A percentile compares a stretch with the other conserved stretches of the same genome.
These are phyloP conservation scores for Fagus crenata DNA, from an alignment of 306 rosid species.

Conservation along the genomic window DNA sequence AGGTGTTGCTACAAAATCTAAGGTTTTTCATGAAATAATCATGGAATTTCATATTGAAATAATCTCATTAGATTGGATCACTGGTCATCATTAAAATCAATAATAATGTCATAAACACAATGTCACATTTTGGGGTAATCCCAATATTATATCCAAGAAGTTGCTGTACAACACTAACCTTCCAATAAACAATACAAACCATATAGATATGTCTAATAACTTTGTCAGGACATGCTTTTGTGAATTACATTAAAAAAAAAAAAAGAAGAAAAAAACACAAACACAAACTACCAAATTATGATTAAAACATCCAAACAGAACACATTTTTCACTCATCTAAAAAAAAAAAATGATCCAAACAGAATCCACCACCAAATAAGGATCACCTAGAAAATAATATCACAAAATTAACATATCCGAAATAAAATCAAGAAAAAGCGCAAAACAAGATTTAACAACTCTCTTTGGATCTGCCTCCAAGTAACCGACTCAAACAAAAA, in stretches of 20 bases:
- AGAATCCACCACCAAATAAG: conserved; percentile 19
- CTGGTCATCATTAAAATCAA: conserved; percentile 13
- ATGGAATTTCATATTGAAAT: conserved; percentile 5
- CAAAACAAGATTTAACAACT: conserved; percentile 22
- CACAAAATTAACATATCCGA: conserved; percentile 24
- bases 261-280: background rate
- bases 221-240: conserved; percentile 27
- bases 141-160: conserved; percentile 18
- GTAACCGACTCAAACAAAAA: conserved; percentile 28
- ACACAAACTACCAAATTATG: conserved; percentile 20
- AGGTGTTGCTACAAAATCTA: background rate
- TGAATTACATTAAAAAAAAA: conserved; percentile 6
- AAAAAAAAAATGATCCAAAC: conserved; percentile 36
- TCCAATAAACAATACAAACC: conserved; percentile 9
- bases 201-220: conserved; percentile 5
- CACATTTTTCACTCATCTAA: conserved; percentile 20
- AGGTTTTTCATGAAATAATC: background rate
- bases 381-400: conserved; percentile 32
- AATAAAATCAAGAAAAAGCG: conserved; percentile 23
- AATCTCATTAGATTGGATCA: conserved; percentile 11
- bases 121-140: conserved; percentile 26
- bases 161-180: conserved; percentile 27
- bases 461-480: conserved; percentile 45
- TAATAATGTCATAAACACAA: background rate
- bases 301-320: conserved; percentile 27